Base-by-base conservation (phyloP, 768 basidiomycete species). In the Lanmaoa pseudosensibilis region DNA sequence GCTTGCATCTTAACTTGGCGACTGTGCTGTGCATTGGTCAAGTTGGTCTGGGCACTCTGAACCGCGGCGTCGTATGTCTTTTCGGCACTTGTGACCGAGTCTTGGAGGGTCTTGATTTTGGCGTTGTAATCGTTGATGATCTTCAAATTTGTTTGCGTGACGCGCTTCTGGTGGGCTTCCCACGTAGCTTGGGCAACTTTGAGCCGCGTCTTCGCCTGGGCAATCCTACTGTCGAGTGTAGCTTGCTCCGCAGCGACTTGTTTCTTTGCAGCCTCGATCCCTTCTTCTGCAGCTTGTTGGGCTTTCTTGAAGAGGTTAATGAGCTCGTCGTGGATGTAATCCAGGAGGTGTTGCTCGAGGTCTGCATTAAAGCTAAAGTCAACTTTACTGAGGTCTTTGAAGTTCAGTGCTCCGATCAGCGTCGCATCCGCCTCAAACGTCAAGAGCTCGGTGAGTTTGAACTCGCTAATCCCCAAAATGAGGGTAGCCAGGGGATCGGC, bases 301-400 rank as follows among this genome's bases (percentile, higher is more conserved):
- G 46, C 46, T 30, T 25, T 54, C 9, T 15, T 25, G 4, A 57
- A 36, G 19, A 57, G 25, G 4, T 37, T 30, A 19, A 37, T 3
- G 5, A 54, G 5, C 27, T 58, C 57, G 43, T 55, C 53, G 16
- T 33, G 57, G 13, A 59, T 50, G 19, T 57, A 52, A 40, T 52
- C 50, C 5, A 56, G 50, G 27, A 52, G 13, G n/a, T 52, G 58
- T 21, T 57, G 45, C 38, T 59, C 38, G 25, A 59, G 46, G 55
- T 56, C 40, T 4, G 46, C 58, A 37, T 13, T 30, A 5, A 59
- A 56, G 15, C 3, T 25, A 18, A 59, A 57, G 46, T 59, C 49
- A 4, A 50, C 38, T 7, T 46, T 47, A 4, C 34, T n/a, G 40
- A 59, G 55, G 15, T 59, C 50, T 33, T 50, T 57, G 19, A 59